phyloP scores from a whole-genome alignment of 2,329 filamentous ascomycete genomes.

The Fusarium setosum region DNA sequence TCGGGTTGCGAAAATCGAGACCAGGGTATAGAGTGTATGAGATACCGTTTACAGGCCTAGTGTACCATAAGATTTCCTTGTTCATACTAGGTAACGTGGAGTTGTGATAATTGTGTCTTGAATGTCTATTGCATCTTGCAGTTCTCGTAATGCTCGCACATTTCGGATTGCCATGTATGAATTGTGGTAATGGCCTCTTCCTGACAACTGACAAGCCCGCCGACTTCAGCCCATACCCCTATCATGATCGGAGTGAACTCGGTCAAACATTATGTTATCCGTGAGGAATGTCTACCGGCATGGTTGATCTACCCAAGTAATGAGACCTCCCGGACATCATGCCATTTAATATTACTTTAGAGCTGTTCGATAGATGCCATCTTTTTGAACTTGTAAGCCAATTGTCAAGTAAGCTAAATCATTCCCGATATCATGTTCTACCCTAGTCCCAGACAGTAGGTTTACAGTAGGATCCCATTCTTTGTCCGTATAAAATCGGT shows the following conservation, averaged over 20 bases:
- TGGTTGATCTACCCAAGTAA: no score
- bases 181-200: not conserved
- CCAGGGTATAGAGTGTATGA: conserved; percentile 67
- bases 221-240: no score
- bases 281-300: no score
- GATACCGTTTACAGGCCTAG: conserved; percentile 64
- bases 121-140: conserved; percentile 7
- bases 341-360: no score
- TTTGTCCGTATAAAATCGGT: not conserved
- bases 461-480: not conserved
- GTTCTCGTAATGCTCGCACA: not conserved
- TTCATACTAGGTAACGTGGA: conserved; percentile 50
- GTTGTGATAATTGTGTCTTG: conserved; percentile 44
- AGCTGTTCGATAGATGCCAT: no score
- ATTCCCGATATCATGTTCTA: no score
- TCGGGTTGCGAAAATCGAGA: conserved; percentile 50
- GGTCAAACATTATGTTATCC: no score
- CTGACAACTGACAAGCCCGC: not conserved
- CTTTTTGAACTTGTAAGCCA: no score
- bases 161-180: not conserved
- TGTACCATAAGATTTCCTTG: conserved; percentile 65
- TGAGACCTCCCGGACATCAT: no score
- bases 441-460: no score
- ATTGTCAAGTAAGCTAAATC: no score
- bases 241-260: no score